Percentiles rank a stretch among this genome's conserved stretches.
phyloP scores from a whole-genome alignment of 2,329 filamentous ascomycete species.

The Monosporascus sp. region DNA sequence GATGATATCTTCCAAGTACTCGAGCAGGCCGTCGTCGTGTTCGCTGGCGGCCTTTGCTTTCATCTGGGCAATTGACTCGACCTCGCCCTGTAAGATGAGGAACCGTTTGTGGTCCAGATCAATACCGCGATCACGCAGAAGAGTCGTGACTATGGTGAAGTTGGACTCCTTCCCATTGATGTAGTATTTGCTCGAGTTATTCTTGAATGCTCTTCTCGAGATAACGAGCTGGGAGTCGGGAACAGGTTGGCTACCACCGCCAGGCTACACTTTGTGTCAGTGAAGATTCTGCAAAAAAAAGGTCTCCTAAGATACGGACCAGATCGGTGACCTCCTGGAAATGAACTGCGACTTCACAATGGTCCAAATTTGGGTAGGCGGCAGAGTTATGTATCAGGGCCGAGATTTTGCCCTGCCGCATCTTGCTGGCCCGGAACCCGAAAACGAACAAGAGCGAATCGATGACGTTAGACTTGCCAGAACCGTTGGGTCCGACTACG shows the following conservation, averaged over 20 bases:
- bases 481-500: conserved; percentile 95
- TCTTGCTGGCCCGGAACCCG: conserved; percentile 97
- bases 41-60: conserved; percentile 93
- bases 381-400: conserved; percentile 97
- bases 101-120: conserved; percentile 98
- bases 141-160: conserved; percentile 83
- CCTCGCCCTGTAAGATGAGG: conserved; percentile 92
- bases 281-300: background rate
- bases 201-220: conserved; percentile 91
- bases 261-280: conserved; percentile 46
- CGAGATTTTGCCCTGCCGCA: conserved; percentile 97
- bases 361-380: conserved; percentile 74
- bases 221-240: conserved; percentile 82
- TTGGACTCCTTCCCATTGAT: conserved; percentile 87
- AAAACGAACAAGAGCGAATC: conserved; percentile 98
- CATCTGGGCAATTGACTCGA: conserved; percentile 99
- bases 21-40: conserved; percentile 90
- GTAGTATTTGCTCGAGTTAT: conserved; percentile 98
- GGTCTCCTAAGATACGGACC: conserved; percentile 31
- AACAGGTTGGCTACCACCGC: conserved; percentile 68
- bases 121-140: conserved; percentile 82
- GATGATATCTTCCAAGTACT: conserved; percentile 98
- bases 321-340: conserved; percentile 94
- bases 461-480: conserved; percentile 98
- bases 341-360: conserved; percentile 93